Evolutionary conservation across 192 early-diverging fungal genomes (phyloP).

Genomic region (Backusella liffmaniae): DNA sequence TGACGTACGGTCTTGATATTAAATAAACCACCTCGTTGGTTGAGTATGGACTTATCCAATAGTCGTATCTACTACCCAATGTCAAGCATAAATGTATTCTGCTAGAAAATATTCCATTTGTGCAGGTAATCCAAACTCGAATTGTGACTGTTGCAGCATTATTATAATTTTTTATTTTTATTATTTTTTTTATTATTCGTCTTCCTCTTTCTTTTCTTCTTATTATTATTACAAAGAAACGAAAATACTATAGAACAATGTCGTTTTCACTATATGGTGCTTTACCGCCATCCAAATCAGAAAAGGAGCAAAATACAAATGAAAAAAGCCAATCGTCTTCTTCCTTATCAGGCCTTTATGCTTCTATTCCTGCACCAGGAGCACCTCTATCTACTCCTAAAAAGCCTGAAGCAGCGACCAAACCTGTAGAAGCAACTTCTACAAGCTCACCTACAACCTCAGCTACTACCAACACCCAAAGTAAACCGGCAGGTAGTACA

Average conservation of each 20-base stretch:
- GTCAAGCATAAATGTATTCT: too few species aligned
- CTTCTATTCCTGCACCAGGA: constrained; percentile 16
- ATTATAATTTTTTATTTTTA: too few species aligned
- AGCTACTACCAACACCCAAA: background rate
- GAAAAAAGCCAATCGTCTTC: background rate
- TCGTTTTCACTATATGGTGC: constrained; percentile 28
- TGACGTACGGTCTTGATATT: too few species aligned
- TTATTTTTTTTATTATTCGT: too few species aligned
- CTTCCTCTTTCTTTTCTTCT: too few species aligned
- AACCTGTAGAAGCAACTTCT: background rate
- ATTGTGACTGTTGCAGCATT: too few species aligned
- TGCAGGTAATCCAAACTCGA: too few species aligned
- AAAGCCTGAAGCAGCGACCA: background rate
- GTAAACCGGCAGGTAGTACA: constrained; percentile 21
- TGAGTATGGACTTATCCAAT: too few species aligned
- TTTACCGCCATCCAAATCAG: constrained; percentile 20
- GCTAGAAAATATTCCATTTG: too few species aligned
- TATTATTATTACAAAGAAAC: too few species aligned
- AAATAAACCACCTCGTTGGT: too few species aligned
- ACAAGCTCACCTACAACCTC: background rate
- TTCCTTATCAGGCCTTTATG: constrained; percentile 6
- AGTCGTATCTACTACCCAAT: too few species aligned
- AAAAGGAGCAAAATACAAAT: constrained; percentile 3
- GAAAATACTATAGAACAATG: background rate
- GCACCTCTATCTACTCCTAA: background rate